phyloP scores from a whole-genome alignment of 1,139 yeast genomes.

The Nakaseomyces delphensis region DNA sequence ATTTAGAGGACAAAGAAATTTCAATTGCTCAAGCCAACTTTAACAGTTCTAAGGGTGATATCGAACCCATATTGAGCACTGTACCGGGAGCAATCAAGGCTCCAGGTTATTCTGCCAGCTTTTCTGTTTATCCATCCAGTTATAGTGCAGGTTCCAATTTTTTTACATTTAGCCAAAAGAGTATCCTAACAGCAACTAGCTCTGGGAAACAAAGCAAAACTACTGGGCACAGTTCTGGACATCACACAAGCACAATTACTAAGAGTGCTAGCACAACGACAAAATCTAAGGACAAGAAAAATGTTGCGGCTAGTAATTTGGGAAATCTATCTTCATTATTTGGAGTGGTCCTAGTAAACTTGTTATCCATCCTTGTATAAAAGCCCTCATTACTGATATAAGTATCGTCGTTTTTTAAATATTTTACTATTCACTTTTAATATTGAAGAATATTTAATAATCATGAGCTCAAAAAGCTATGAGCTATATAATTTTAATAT shows the following conservation, averaged over 20 bases:
- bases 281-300: conserved; percentile 1
- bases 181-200: neutral
- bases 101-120: conserved; percentile 33
- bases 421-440: no score
- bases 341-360: no score
- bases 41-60: conserved; percentile 33
- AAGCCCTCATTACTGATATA: no score
- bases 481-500: no score
- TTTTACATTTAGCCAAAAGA: neutral
- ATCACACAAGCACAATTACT: neutral
- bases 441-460: no score
- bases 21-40: conserved; percentile 55
- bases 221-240: neutral
- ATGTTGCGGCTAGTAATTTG: neutral
- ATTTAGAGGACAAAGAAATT: conserved; percentile 55
- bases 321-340: neutral
- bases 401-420: no score
- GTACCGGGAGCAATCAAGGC: conserved; percentile 43
- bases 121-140: conserved; percentile 18
- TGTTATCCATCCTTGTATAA: no score
- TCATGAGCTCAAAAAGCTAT: no score
- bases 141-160: neutral
- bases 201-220: neutral
- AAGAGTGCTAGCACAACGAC: neutral
- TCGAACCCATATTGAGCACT: conserved; percentile 36